Evolutionary conservation across 2,329 filamentous ascomycete species (phyloP).

Genomic region (Colletotrichum sp.): DNA sequence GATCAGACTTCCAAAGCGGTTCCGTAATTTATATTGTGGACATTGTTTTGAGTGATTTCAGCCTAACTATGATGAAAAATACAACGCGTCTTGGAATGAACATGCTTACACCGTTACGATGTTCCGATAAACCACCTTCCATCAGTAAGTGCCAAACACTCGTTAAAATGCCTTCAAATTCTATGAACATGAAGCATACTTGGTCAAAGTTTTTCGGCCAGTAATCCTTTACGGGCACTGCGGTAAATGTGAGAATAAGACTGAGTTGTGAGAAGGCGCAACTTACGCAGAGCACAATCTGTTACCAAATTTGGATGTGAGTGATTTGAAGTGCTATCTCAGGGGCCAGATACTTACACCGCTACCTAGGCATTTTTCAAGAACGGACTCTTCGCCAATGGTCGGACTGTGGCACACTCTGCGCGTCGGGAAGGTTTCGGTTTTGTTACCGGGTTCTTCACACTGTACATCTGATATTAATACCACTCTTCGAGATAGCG

Average conservation of each 20-base stretch:
- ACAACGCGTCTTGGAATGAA: not conserved
- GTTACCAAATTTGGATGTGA: not conserved
- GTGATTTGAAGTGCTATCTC: not conserved
- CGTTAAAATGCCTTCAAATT: accelerated
- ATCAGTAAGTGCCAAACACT: not conserved
- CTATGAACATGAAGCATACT: not conserved
- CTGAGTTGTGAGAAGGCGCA: not conserved
- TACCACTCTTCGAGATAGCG: not conserved
- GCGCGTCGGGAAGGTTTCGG: not conserved
- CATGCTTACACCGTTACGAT: not conserved
- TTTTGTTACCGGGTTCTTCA: not conserved
- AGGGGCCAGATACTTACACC: not conserved
- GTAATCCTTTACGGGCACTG: not conserved
- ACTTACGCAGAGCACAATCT: not conserved
- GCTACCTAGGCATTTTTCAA: not conserved
- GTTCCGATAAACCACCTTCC: not conserved
- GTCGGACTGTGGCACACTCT: not conserved
- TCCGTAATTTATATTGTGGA: too few species aligned
- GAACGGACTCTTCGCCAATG: not conserved
- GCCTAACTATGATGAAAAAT: too few species aligned
- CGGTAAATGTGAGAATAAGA: not conserved
- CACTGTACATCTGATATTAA: not conserved
- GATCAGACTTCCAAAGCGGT: too few species aligned
- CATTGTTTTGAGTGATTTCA: too few species aligned
- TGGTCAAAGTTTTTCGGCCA: not conserved